Conservation (phyloP, 179 eudicot species). For the Kewa caespitosa region DNA sequence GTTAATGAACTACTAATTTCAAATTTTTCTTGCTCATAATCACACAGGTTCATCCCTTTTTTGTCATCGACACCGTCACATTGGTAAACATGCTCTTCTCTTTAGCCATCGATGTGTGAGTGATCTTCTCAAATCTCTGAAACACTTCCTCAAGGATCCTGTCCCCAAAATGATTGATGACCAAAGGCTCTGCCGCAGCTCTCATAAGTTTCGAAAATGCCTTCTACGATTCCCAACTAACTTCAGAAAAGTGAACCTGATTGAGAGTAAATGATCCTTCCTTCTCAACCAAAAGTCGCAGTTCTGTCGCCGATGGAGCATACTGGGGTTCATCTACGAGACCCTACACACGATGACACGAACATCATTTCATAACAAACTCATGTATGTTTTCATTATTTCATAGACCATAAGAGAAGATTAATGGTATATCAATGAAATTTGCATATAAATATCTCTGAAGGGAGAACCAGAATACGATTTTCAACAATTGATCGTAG, state of each 20-base stretch:
- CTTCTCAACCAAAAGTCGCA: not conserved
- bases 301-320: slow-evolving; percentile 1
- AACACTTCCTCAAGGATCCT: slow-evolving; percentile 40
- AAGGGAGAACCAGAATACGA: no score
- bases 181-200: slow-evolving; percentile 38
- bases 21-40: no score
- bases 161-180: slow-evolving; percentile 38
- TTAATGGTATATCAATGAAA: no score
- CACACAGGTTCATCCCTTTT: slow-evolving; percentile 19
- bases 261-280: slow-evolving; percentile 12
- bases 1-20: no score
- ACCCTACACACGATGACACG: slow-evolving; percentile 18
- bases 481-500: no score
- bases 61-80: slow-evolving; percentile 36
- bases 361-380: no score
- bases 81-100: slow-evolving; percentile 33
- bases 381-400: no score
- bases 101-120: slow-evolving; percentile 25
- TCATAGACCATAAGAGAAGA: no score
- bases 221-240: not conserved
- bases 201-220: slow-evolving; percentile 33
- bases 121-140: slow-evolving; percentile 24
- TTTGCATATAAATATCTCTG: no score
- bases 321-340: slow-evolving; percentile 11
- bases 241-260: not conserved